Conservation (phyloP, 805 yeast species). For the Schwanniomyces pseudopolymorphus region DNA sequence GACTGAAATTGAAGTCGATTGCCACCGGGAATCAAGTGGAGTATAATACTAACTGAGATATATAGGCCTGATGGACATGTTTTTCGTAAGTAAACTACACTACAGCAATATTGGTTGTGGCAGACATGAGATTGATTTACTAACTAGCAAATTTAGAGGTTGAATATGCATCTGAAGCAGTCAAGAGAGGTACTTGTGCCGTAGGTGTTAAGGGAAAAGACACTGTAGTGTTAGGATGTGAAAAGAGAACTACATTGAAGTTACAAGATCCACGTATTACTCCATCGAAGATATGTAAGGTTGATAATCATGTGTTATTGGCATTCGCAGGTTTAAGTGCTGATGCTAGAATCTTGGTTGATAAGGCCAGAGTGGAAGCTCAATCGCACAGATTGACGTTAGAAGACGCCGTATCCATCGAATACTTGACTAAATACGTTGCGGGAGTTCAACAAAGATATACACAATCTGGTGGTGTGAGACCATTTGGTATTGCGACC, state of each 20-base stretch:
- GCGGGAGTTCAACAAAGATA: slow-evolving; percentile 98
- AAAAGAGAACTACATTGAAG: slow-evolving; percentile 91
- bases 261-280: slow-evolving; percentile 96
- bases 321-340: slow-evolving; percentile 98
- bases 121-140: slow-evolving; percentile 14
- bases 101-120: background rate
- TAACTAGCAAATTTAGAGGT: slow-evolving; percentile 57
- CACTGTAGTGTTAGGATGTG: slow-evolving; percentile 93
- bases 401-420: slow-evolving; percentile 90
- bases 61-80: slow-evolving; percentile 97
- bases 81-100: slow-evolving; percentile 61
- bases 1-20: background rate
- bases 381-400: slow-evolving; percentile 91
- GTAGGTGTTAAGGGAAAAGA: slow-evolving; percentile 92
- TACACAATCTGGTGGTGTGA: slow-evolving; percentile 97
- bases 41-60: slow-evolving; percentile 28
- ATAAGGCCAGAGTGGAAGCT: slow-evolving; percentile 94
- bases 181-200: slow-evolving; percentile 96
- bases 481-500: slow-evolving; percentile 97
- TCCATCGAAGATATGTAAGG: slow-evolving; percentile 88
- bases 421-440: slow-evolving; percentile 87
- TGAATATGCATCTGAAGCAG: slow-evolving; percentile 96
- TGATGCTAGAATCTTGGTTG: slow-evolving; percentile 93
- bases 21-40: slow-evolving; percentile 10
- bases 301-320: slow-evolving; percentile 86